Base-by-base conservation (phyloP, 1,284 basidiomycete species). In the Singerocomus inundabilis region DNA sequence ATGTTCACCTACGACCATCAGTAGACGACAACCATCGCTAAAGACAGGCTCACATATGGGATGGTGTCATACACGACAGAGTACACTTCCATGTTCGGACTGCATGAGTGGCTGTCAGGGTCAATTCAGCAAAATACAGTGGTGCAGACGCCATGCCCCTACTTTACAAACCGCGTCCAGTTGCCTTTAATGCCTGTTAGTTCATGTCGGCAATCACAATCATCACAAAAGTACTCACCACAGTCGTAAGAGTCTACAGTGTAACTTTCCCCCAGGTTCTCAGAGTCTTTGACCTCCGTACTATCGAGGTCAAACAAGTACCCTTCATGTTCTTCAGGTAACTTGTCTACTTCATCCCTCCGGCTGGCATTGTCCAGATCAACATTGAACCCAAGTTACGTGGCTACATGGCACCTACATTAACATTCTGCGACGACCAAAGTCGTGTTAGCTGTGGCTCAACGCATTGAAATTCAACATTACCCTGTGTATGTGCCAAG, bases 151-250 rank as follows among this genome's bases (percentile, higher is more conserved):
- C 29, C 35, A 41, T 33, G 28, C 15, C 65, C 79, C 51, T 58
- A 85, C 85, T 87, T 87, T 31, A 87, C 70, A 52, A 87, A 87
- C 10, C 84, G 72, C 3, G 83, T 83, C 85, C 84, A 87, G 57
- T 87, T 87, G 5, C 84, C 84, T 86, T 48, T 8, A 38, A 49
- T 34, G 11, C 21, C 18, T 24, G 42, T 53, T 44, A 56, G 48
- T 26, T 16, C 28, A 51, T 43, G 43, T 16, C 15, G 1, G 10
- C 1, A 36, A 35, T 24, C 35, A 47, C 5, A 33, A 34, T 38
- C 31, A 35, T 34, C 37, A 34, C 21, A 13, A 41, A 32, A 32
- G 21, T 43, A 21, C 71, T 42, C 51, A 82, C 82, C 84, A 54
- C 63, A 68, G 3, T 59, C 59, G 46, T 69, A 71, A 1, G 74